These are phyloP conservation scores for Rhodotorula mucilaginosa DNA, from an alignment of 1,284 basidiomycete species.

Conservation along the genomic window DNA sequence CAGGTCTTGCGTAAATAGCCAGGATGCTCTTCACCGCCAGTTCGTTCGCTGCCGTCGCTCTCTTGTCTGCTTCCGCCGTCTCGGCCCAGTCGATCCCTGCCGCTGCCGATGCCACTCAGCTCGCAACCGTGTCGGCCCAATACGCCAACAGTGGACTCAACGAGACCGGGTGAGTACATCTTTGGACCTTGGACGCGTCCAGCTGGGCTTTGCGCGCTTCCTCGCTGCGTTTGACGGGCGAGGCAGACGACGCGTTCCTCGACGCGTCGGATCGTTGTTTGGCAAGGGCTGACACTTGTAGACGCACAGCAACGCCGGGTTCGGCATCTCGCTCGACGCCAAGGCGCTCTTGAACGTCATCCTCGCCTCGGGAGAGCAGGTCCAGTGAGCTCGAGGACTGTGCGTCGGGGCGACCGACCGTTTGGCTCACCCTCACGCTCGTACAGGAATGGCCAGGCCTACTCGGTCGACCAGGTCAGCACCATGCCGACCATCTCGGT, in stretches of 20 bases:
- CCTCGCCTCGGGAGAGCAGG: constrained; percentile 16
- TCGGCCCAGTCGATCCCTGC: constrained; percentile 21
- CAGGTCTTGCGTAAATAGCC: neutral
- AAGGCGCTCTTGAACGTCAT: constrained; percentile 36
- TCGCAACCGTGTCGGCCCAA: constrained; percentile 38
- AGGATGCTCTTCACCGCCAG: neutral
- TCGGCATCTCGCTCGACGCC: constrained; percentile 38
- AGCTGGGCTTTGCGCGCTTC: neutral
- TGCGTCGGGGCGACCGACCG: neutral
- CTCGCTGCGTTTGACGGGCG: too few species aligned
- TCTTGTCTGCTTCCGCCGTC: constrained; percentile 1
- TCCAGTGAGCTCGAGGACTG: neutral
- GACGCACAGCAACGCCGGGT: constrained; percentile 32
- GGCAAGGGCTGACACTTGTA: neutral
- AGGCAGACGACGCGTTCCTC: neutral
- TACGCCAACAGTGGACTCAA: constrained; percentile 38
- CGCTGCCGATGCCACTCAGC: neutral
- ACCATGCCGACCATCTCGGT: constrained; percentile 29
- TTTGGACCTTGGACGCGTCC: neutral
- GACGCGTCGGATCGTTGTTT: constrained; percentile 1
- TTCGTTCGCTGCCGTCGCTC: constrained; percentile 12
- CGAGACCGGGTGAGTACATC: constrained; percentile 15
- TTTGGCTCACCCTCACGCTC: constrained; percentile 2
- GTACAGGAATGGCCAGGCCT: constrained; percentile 33
- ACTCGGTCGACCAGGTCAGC: constrained; percentile 36